Base-by-base conservation (phyloP, 441 rosid genomes). In the Monsonia emarginata region DNA sequence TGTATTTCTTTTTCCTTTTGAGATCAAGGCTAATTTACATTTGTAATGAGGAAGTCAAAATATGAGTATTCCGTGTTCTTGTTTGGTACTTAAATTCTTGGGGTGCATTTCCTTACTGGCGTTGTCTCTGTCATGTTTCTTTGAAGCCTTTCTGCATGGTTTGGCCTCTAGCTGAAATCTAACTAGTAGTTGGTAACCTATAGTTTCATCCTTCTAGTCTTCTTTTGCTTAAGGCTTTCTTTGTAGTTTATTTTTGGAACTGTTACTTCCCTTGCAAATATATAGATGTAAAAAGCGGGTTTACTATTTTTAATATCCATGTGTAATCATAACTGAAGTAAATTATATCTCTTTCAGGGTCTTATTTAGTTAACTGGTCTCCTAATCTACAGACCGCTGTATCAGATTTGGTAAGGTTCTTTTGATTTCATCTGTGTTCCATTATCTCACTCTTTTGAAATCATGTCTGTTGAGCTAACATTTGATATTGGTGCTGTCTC, bases 331-430 rank as follows among this genome's bases (percentile, higher is more conserved):
- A 60, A 22, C n/a, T 60, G 61, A 34, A 69, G 14, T 64, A 64
- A 65, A 24, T 64, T 59, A 19, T 72, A 9, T 74, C 65, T 69
- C 61, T 82, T 78, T 64, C 84, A 93, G 98, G 98, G 62, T 88
- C 97, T 71, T 93, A 93, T 84, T 80, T 93, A 92, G 98, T 93
- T 78, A 93, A 93, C 81, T 93, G 98, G 98, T 93, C 98, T 59
- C 98, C 98, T 44, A 87, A 82, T 79, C 84, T 93, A 70, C 98
- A 93, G 83, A 93, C 98, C 68, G 98, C 98, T 32, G 98, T 93
- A 74, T 93, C 98, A 69, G 98, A 93, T 77, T 80, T 93, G 91
- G 98, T 93, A 79, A 74, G 22, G 61, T 70, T 69, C 70, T 66
- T 72, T 72, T 66, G 69, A 70, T 74, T 72, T 75, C 63, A 24